Base-by-base conservation (phyloP, 768 basidiomycete species). In the Xerocomellus chrysenteron region DNA sequence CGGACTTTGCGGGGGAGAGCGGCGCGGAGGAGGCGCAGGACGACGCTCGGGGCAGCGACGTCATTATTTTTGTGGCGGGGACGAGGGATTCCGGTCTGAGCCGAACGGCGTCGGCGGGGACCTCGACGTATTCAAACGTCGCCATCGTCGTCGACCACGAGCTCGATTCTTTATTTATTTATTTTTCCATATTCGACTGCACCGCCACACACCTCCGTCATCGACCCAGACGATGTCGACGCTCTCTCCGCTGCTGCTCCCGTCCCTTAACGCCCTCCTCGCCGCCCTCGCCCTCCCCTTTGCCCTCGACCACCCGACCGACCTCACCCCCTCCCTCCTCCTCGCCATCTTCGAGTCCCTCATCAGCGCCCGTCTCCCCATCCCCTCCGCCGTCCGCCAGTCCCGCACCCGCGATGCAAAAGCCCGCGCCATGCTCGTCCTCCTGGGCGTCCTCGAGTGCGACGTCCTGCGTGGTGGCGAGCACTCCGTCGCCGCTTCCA, bases 301-400 rank as follows among this genome's bases (percentile, higher is more conserved):
- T 45, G 61, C 63, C 24, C 66, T 87, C 14, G 65, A 77, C 37
- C 76, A 81, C 36, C 83, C 82, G 14, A 67, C 73, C 12, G 87
- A 92, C 62, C 79, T 92, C 11, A 88, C 87, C 0, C 89, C 90
- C 0, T 82, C 84, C 1, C 77, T 92, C 9, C 78, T 92, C 24
- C 78, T 92, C 35, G 85, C 82, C 40, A 79, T 90, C 58, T 76
- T 91, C 16, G 88, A 90, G 59, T 82, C 79, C 2, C 71, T 90
- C 42, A 74, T 89, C 37, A 67, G 72, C 21, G 65, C 73, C 7
- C 81, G 84, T 26, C 80, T 91, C 10, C 82, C 83, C 3, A 74
- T 84, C 14, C 43, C 65, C 19, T 33, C 62, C 8, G 47, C 68
- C 19, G 66, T 74, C 26, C 73, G 79, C 58, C 60, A 74, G 51